Conservation (phyloP, 768 basidiomycete genomes). For the Heimioporus sp. region DNA sequence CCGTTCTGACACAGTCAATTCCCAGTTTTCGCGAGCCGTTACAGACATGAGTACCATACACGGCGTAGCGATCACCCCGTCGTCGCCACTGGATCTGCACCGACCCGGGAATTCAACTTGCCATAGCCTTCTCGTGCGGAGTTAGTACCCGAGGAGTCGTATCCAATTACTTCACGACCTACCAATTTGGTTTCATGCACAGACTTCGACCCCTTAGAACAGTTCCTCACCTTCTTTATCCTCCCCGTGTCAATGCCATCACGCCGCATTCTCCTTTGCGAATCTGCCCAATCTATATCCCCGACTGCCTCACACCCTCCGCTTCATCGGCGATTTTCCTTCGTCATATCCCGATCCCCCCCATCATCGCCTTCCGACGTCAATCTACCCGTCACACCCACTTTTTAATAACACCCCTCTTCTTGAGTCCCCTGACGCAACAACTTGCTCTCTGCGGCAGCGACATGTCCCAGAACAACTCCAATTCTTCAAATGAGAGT, state of each 20-base stretch:
- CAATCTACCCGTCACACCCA: conserved; percentile 11
- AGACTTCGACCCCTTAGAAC: conserved; percentile 29
- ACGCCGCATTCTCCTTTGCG: conserved; percentile 29
- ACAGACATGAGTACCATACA: conserved; percentile 6
- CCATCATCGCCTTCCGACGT: conserved; percentile 24
- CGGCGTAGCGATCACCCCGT: conserved; percentile 18
- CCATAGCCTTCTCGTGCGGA: conserved; percentile 29
- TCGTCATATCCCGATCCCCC: conserved; percentile 24
- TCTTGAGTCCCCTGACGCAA: conserved; percentile 22
- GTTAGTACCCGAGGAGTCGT: conserved; percentile 31
- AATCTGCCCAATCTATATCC: conserved; percentile 27
- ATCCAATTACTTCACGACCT: conserved; percentile 30
- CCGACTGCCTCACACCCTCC: conserved; percentile 22
- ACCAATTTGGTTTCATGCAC: conserved; percentile 33
- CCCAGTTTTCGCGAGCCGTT: conserved; percentile 3
- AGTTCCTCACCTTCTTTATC: conserved; percentile 28
- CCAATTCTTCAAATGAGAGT: conserved; percentile 48
- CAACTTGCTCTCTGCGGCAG: conserved; percentile 9
- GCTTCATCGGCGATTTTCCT: conserved; percentile 28
- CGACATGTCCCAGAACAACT: conserved; percentile 50
- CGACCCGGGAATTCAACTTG: conserved; percentile 21
- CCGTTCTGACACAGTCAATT: conserved; percentile 17
- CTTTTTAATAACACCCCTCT: conserved; percentile 29
- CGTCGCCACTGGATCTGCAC: conserved; percentile 27
- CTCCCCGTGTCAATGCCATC: conserved; percentile 28